Evolutionary conservation across 1,139 yeast genomes (phyloP).

Genomic region (Protomyces lactucae-debilis): DNA sequence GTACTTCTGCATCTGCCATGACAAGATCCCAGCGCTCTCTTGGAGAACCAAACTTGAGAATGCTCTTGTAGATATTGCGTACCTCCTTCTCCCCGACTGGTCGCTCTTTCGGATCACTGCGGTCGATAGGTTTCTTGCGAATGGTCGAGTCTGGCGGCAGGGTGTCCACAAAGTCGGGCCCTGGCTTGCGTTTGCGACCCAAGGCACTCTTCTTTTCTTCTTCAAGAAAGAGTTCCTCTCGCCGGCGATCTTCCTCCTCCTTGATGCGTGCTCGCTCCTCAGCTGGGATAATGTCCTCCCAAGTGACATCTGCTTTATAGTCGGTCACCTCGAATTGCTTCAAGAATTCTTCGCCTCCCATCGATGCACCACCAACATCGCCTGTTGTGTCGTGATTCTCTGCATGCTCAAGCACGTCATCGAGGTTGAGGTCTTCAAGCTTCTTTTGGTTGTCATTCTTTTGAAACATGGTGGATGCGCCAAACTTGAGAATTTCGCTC

Average conservation of each 20-base stretch:
- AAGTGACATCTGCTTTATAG: constrained; percentile 94
- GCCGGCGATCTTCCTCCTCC: constrained; percentile 80
- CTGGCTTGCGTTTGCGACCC: constrained; percentile 33
- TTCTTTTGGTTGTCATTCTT: constrained; percentile 89
- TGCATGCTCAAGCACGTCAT: constrained; percentile 92
- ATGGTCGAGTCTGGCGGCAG: constrained; percentile 40
- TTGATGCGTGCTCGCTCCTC: constrained; percentile 84
- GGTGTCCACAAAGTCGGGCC: constrained; percentile 31
- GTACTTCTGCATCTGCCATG: constrained; percentile 82
- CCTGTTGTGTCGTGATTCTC: constrained; percentile 97
- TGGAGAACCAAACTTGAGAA: constrained; percentile 76
- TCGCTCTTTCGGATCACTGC: constrained; percentile 36
- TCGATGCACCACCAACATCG: constrained; percentile 88
- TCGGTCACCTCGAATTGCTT: constrained; percentile 97
- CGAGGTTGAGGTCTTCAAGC: constrained; percentile 89
- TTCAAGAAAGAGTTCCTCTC: constrained; percentile 78
- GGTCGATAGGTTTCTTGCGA: constrained; percentile 36
- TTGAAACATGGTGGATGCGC: constrained; percentile 98
- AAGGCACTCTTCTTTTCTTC: constrained; percentile 80
- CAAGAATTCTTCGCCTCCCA: constrained; percentile 97
- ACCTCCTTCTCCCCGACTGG: constrained; percentile 79
- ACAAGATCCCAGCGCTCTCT: constrained; percentile 78
- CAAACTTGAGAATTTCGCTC: constrained; percentile 89
- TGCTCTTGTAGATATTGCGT: constrained; percentile 77
- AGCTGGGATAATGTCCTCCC: constrained; percentile 99